phyloP scores from a whole-genome alignment of 2,329 filamentous ascomycete genomes.

The Knufia petricola region DNA sequence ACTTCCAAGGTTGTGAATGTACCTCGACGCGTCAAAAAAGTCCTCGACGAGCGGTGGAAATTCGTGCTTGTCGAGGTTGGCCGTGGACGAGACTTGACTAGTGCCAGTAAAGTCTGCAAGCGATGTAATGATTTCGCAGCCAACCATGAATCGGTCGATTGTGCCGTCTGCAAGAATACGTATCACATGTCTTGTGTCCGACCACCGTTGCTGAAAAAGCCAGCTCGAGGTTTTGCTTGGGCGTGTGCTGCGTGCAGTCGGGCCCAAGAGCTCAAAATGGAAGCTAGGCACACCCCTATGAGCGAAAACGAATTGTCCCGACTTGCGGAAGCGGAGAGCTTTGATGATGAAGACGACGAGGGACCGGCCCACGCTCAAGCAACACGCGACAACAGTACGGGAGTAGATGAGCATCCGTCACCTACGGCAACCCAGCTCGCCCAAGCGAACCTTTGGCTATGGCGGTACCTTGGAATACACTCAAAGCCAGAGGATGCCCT shows the following conservation, averaged over 20 bases:
- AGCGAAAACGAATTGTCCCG: conserved; percentile 8
- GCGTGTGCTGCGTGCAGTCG: conserved; percentile 92
- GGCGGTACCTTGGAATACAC: conserved; percentile 89
- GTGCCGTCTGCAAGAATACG: conserved; percentile 85
- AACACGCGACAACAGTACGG: conserved; percentile 24
- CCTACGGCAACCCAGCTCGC: conserved; percentile 80
- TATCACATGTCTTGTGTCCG: conserved; percentile 99
- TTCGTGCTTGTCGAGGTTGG: conserved; percentile 91
- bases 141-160: conserved; percentile 89
- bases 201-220: conserved; percentile 86
- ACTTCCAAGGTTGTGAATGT: conserved; percentile 92
- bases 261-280: conserved; percentile 85
- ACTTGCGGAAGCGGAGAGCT: conserved; percentile 45
- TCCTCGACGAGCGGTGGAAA: conserved; percentile 92
- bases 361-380: conserved; percentile 40
- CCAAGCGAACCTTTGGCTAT: conserved; percentile 90
- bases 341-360: conserved; percentile 60
- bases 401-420: conserved; percentile 46
- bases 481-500: conserved; percentile 90
- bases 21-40: conserved; percentile 86
- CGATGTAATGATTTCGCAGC: conserved; percentile 85
- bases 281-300: conserved; percentile 72
- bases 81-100: conserved; percentile 88
- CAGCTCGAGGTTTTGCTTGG: conserved; percentile 95
- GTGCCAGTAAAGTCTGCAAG: conserved; percentile 92